Conservation (phyloP, 345 rosid genomes). For the Excoecaria agallocha region DNA sequence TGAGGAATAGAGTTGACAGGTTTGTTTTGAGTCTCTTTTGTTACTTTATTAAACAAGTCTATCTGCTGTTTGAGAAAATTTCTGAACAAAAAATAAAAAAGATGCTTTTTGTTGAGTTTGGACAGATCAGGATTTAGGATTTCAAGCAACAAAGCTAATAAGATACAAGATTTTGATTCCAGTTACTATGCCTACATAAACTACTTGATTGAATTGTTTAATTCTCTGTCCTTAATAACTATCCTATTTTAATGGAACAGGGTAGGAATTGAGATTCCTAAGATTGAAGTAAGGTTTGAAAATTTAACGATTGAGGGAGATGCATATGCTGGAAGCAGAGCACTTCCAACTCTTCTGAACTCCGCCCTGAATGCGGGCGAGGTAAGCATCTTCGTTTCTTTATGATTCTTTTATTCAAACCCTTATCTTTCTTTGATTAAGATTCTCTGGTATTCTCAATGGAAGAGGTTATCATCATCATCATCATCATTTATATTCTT, state of each 20-base stretch:
- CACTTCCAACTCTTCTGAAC: conserved; percentile 75
- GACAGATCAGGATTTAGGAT: background rate
- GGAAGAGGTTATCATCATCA: background rate
- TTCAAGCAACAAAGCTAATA: background rate
- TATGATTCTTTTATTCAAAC: background rate
- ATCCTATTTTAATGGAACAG: conserved; percentile 23
- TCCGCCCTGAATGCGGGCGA: conserved; percentile 55
- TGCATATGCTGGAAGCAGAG: conserved; percentile 78
- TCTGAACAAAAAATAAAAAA: background rate
- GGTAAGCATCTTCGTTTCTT: conserved; percentile 31
- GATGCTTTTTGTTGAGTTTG: too few species aligned
- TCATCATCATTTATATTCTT: background rate
- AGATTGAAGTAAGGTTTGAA: conserved; percentile 74
- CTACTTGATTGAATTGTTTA: background rate
- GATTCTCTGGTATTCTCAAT: background rate
- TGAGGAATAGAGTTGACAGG: conserved; percentile 73
- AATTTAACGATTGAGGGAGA: conserved; percentile 64
- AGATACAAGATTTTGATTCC: background rate
- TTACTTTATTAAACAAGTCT: background rate
- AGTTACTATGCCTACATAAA: too few species aligned
- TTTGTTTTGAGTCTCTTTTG: conserved; percentile 5
- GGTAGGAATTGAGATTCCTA: conserved; percentile 79
- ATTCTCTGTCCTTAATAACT: too few species aligned
- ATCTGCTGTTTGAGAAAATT: background rate
- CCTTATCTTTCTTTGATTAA: background rate